Evolutionary conservation across 2,329 filamentous ascomycete genomes (phyloP), one percentile per base, ranked within the genome.

Genomic region (Rhinocladiella similis): DNA sequence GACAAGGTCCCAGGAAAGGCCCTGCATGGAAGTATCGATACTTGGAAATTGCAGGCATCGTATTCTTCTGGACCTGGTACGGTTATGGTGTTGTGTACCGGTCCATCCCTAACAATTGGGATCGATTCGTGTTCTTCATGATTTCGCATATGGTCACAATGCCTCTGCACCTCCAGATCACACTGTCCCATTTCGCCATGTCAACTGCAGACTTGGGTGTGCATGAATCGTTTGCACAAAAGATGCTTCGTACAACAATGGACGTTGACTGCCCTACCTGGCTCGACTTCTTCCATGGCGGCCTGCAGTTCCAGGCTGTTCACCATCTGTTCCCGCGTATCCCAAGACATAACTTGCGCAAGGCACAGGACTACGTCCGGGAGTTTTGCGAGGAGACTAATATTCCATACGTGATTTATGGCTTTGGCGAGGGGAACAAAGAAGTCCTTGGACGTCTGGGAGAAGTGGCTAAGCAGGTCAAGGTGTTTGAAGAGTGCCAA

Each of bases 191-290:
- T 73, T 96, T 95, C 72, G 90, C 90, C 63, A 96, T 96, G 91
- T 93, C 89, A 65, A 96, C 91, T 0, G 83, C 89, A 10, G 90
- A 96, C 66, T 79, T 96, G 12, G 92, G 92, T 0, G 85, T 88
- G 1, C 80, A 86, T 50, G 91, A 96, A 70, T 94, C 89, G 0
- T 96, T 96, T 71, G 85, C 91, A 0, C 91, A 96, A 73, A 89
- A 87, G 71, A 94, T 95, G 87, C 80, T 96, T 45, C 86, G 92
- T 64, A 96, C 91, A 1, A 96, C 91, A 12, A 96, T 96, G 91
- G 91, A 96, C 62, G 86, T 96, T 19, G 90, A 94, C 69, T 96
- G 91, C 68, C 90, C 91, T 0, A 79, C 82, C 12, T 96, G 91
- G 91, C 79, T 96, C 12, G 91, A 96, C 69, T 96, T 91, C 69